Evolutionary conservation across 371 early-diverging fungal species (phyloP), one percentile per base, ranked within the genome.

Genomic region (Actinomortierella wolfii): DNA sequence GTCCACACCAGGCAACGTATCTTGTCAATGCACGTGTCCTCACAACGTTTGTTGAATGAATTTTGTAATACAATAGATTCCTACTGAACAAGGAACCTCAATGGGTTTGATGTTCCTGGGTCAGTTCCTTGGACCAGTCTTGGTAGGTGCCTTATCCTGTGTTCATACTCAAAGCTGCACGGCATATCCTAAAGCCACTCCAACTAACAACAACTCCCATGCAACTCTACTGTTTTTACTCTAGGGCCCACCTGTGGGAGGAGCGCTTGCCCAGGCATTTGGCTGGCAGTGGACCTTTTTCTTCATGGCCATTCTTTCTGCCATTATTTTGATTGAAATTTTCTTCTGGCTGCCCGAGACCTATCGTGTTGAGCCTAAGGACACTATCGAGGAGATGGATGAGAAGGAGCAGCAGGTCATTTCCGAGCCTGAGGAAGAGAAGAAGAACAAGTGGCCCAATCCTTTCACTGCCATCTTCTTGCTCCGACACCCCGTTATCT

Each of bases 281-380:
- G 83, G 84, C 13, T 92, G 92, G 92, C 71, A 83, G 13, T 82
- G 78, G 60, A 86, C 86, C 28, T 89, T 89, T 63, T 89, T 87
- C 83, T 64, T 82, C 41, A 68, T 89, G 58, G 69, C 87, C 1
- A 80, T 75, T 18, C 74, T 86, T 70, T 85, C 88, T 25, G 83
- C 77, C 3, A 14, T 85, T 1, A 77, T 86, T 23, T 68, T 86
- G 18, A n/a, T 87, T 1, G 61, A 87, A n/a, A 80, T 85, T 39
- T 28, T 86, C 23, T 80, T 88, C 55, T 81, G 83, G 43, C 57
- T 91, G 54, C 89, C 91, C 7, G 92, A 92, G 55, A 91, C 91
- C 0, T 88, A 87, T 54, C 84, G 89, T 9, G 44, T 69, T 26
- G 80, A 83, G 6, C 64, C 63, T 3, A 43, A 23, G 40, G 64